Evolutionary conservation across 495 filamentous ascomycete species (phyloP).

Genomic region (Trichoderma gamsii): DNA sequence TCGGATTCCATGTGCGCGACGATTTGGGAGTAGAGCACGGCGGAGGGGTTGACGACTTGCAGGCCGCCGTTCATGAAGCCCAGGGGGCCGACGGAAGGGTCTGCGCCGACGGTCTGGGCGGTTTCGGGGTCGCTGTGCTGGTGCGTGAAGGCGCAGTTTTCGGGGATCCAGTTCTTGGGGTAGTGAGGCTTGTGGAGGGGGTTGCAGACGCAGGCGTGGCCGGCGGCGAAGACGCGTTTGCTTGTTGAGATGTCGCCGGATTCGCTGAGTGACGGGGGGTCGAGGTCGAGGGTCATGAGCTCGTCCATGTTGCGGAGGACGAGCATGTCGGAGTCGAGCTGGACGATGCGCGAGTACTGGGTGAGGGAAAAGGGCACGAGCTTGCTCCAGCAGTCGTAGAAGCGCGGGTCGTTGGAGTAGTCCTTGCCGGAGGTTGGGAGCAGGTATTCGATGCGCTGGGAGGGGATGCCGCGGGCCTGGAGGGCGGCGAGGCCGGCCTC

Average conservation of each 20-base stretch:
- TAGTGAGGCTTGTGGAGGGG: conserved; percentile 70
- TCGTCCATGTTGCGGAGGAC: conserved; percentile 77
- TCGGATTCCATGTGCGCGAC: conserved; percentile 38
- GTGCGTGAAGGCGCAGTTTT: conserved; percentile 68
- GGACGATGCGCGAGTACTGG: conserved; percentile 66
- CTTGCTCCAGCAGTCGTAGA: conserved; percentile 82
- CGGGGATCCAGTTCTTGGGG: conserved; percentile 62
- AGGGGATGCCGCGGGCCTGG: conserved; percentile 54
- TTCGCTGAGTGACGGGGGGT: conserved; percentile 26
- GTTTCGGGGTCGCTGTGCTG: conserved; percentile 45
- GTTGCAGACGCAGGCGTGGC: conserved; percentile 79
- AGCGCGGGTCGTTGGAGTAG: conserved; percentile 60
- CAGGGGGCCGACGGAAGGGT: conserved; percentile 54
- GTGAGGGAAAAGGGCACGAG: conserved; percentile 65
- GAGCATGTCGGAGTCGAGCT: conserved; percentile 83
- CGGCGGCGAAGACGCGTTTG: conserved; percentile 60
- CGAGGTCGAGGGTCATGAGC: conserved; percentile 68
- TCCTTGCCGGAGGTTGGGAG: conserved; percentile 51
- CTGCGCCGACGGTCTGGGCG: conserved; percentile 40
- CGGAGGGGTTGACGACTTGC: conserved; percentile 62
- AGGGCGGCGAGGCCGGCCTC: conserved; percentile 57
- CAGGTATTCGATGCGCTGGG: conserved; percentile 56
- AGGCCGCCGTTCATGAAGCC: conserved; percentile 70
- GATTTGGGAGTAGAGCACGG: conserved; percentile 51
- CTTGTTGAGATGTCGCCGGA: conserved; percentile 8